Evolutionary conservation across 2,329 filamentous ascomycete genomes (phyloP).

Genomic region (Aureobasidium subglaciale): DNA sequence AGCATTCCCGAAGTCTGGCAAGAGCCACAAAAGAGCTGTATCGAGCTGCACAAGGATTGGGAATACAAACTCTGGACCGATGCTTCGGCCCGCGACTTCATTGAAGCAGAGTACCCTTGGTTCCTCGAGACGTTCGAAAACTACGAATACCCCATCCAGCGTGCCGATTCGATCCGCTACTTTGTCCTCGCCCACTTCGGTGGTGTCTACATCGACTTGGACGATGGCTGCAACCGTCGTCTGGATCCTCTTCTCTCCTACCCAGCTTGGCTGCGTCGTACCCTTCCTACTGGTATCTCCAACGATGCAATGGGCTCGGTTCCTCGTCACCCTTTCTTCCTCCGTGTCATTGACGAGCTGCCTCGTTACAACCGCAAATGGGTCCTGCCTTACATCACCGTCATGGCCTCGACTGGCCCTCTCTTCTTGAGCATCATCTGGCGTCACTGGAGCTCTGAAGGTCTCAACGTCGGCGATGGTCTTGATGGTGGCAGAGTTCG

Average conservation of each 20-base stretch:
- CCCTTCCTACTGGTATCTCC: conserved; percentile 68
- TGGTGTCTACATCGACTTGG: conserved; percentile 74
- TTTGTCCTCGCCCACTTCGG: conserved; percentile 71
- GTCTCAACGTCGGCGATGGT: conserved; percentile 36
- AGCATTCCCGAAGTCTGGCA: conserved; percentile 61
- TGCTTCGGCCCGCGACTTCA: conserved; percentile 61
- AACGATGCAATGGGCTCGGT: conserved; percentile 75
- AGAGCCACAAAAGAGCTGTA: conserved; percentile 58
- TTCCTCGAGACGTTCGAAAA: conserved; percentile 61
- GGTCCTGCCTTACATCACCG: conserved; percentile 65
- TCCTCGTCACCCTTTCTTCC: conserved; percentile 67
- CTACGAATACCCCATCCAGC: conserved; percentile 63
- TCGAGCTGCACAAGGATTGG: conserved; percentile 61
- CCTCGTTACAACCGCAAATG: conserved; percentile 62
- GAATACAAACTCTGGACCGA: conserved; percentile 82
- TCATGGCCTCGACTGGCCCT: conserved; percentile 73
- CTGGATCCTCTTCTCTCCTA: conserved; percentile 63
- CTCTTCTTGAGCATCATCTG: conserved; percentile 69
- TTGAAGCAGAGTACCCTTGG: conserved; percentile 67
- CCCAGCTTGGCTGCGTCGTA: conserved; percentile 63
- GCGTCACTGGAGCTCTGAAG: conserved; percentile 61
- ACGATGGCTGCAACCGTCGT: conserved; percentile 61
- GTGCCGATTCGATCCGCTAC: conserved; percentile 70
- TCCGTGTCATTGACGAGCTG: conserved; percentile 60
- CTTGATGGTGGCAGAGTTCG: conserved; percentile 48